phyloP scores from a whole-genome alignment of 169 alveolate genomes.

The Theileria sp. region DNA sequence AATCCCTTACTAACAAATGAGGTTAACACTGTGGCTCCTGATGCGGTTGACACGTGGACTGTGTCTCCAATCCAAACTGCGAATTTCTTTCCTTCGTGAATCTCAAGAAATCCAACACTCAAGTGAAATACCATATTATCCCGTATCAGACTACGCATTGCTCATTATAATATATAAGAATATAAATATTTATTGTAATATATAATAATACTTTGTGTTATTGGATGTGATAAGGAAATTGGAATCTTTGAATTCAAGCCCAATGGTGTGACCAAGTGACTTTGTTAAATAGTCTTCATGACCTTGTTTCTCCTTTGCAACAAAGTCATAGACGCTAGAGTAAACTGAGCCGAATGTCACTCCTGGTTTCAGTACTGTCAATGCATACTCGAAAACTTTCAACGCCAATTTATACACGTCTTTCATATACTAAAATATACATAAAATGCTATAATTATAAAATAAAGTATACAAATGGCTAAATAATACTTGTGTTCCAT shows the following conservation, averaged over 20 bases:
- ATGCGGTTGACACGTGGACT: conserved; percentile 71
- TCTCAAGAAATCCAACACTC: conserved; percentile 81
- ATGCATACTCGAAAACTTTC: conserved; percentile 62
- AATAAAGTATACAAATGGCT: neutral
- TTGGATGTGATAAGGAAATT: conserved; percentile 35
- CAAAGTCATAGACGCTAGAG: conserved; percentile 59
- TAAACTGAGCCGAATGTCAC: conserved; percentile 67
- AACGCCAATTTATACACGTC: conserved; percentile 70
- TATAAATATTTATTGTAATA: too few relatives aligned
- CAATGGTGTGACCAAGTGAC: conserved; percentile 82
- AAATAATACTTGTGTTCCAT: conserved; percentile 58
- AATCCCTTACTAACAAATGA: conserved; percentile 74
- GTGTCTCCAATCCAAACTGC: conserved; percentile 90
- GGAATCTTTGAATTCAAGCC: conserved; percentile 82
- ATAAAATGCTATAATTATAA: neutral
- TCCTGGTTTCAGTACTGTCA: conserved; percentile 59
- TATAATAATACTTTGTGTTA: conserved; percentile 41
- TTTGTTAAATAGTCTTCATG: conserved; percentile 73
- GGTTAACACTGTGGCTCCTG: conserved; percentile 75
- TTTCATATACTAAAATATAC: conserved; percentile 51
- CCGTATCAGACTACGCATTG: conserved; percentile 43
- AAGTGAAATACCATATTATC: conserved; percentile 81
- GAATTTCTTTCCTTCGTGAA: conserved; percentile 67
- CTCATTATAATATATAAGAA: neutral
- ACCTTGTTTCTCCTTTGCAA: conserved; percentile 54